Evolutionary conservation across 257 asterid genomes (phyloP).

Genomic region (Leptodermis oblonga): DNA sequence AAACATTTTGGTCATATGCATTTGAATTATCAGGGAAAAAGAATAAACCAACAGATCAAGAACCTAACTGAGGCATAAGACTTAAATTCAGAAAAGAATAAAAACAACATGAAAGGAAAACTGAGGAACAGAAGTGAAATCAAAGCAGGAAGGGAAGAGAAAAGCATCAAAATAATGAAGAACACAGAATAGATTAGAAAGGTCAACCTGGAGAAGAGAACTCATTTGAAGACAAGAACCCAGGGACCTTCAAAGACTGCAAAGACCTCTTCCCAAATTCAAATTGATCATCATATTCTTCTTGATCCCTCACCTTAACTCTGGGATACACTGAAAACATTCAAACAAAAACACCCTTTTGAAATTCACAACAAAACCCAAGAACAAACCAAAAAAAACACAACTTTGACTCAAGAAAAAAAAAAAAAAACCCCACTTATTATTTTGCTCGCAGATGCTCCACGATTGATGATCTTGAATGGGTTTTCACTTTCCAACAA

Average conservation of each 20-base stretch:
- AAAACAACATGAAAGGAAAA: neutral
- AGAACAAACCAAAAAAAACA: conserved; percentile 4
- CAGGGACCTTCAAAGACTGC: conserved; percentile 63
- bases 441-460: neutral
- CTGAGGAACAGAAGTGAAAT: neutral
- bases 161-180: no score
- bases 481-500: neutral
- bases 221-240: conserved; percentile 30
- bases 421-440: conserved; percentile 17
- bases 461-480: neutral
- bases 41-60: neutral
- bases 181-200: no score
- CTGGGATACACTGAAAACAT: conserved; percentile 66
- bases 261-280: conserved; percentile 60
- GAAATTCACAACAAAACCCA: conserved; percentile 23
- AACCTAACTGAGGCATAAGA: neutral
- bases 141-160: no score
- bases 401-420: neutral
- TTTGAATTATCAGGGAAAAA: no score
- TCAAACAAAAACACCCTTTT: conserved; percentile 25
- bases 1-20: no score
- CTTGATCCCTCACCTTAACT: conserved; percentile 71
- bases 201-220: conserved; percentile 62
- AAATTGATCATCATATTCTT: conserved; percentile 65
- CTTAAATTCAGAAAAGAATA: neutral